Evolutionary conservation across 208 protist species (phyloP).

Genomic region (Acanthamoeba triangularis): DNA sequence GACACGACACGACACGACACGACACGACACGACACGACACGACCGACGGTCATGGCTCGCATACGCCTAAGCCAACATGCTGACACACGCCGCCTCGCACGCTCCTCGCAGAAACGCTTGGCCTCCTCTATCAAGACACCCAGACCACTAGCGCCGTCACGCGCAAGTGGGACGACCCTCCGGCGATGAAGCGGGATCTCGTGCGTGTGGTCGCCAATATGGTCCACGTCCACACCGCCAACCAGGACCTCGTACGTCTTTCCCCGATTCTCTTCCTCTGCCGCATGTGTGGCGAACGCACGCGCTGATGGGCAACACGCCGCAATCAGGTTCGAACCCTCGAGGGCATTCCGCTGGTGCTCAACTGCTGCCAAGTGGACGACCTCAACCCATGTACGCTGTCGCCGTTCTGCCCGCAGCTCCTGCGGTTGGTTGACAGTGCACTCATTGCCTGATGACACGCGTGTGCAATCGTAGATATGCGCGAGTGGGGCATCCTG

Average conservation of each 20-base stretch:
- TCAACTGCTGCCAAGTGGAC: slow-evolving; percentile 41
- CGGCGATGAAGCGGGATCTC: slow-evolving; percentile 37
- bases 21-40: too few species aligned
- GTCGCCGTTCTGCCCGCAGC: too few species aligned
- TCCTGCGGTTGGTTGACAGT: too few species aligned
- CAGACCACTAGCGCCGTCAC: neutral
- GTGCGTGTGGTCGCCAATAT: slow-evolving; percentile 49
- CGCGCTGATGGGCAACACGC: neutral
- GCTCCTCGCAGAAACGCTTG: neutral
- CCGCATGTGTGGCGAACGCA: too few species aligned
- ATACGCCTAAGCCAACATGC: neutral
- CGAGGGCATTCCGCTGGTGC: slow-evolving; percentile 45
- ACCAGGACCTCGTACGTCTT: slow-evolving; percentile 43
- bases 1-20: neutral
- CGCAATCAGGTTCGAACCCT: neutral
- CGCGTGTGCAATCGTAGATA: neutral
- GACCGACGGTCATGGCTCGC: neutral
- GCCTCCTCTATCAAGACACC: neutral
- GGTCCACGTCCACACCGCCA: slow-evolving; percentile 14
- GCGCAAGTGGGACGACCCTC: slow-evolving; percentile 21
- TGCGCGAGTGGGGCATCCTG: slow-evolving; percentile 55
- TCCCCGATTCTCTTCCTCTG: neutral
- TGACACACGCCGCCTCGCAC: neutral
- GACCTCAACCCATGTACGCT: slow-evolving; percentile 50
- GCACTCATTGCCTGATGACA: neutral